Base-by-base conservation (phyloP, 495 filamentous ascomycete species). In the Elasticomyces elasticus region DNA sequence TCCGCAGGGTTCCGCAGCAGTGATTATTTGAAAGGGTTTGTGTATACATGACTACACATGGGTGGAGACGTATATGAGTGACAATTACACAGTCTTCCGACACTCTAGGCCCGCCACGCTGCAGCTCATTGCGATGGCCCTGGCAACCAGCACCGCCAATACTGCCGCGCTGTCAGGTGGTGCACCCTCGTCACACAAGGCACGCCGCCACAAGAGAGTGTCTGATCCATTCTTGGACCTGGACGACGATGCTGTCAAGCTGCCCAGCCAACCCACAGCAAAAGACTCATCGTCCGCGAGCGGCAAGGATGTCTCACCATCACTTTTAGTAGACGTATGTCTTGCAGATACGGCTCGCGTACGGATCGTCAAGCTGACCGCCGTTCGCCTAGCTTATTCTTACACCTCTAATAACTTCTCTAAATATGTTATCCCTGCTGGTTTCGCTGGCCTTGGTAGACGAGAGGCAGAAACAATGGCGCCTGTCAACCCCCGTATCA, bases 371-470 rank as follows among this genome's bases (percentile, higher is more conserved):
- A 51, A 53, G 22, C 35, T 40, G 12, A 40, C 51, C 24, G 49
- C 22, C 49, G n/a, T 20, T 28, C 46, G 20, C 27, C 0, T 37
- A 70, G 61, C 35, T 68, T 24, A 50, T 71, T 22, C 27, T 66
- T 11, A 59, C 64, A 3, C 68, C 68, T 23, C 27, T 71, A 23
- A 58, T 66, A 10, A 59, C 64, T 1, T 67, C 68, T 23, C 27
- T 71, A 23, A 58, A 61, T 37, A 63, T 68, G 51, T 59, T 62
- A 9, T 64, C 67, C n/a, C 65, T 71, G 59, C 60, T 71, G 24
- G 37, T 71, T 12, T 71, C 68, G 25, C 62, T 69, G 24, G 59
- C 60, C 58, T 43, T 69, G 11, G 63, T 68, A 3, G 66, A 71
- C 49, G 54, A 59, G 27, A 46, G 48, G 43, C 55, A 67, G 45